Evolutionary conservation across 2,329 filamentous ascomycete genomes (phyloP).

Genomic region (Fusarium hostae): DNA sequence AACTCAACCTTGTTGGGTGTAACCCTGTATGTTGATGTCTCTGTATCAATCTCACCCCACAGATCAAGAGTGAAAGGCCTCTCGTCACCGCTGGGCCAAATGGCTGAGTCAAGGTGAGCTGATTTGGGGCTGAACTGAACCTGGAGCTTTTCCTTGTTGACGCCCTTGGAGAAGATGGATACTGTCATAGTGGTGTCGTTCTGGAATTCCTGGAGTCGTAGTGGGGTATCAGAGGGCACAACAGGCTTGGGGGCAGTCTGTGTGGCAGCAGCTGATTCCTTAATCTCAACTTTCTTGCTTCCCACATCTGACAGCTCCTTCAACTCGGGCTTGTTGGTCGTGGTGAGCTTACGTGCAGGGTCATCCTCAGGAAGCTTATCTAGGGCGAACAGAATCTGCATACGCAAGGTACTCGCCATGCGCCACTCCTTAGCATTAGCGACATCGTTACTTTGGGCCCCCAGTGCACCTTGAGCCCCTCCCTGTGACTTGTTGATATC

Average conservation of each 20-base stretch:
- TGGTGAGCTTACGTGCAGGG: conserved; percentile 58
- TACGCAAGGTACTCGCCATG: conserved; percentile 58
- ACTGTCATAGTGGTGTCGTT: conserved; percentile 50
- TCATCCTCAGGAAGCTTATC: conserved; percentile 58
- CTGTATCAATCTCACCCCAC: conserved; percentile 71
- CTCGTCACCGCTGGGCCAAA: conserved; percentile 62
- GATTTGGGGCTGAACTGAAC: conserved; percentile 48
- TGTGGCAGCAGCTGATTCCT: background rate
- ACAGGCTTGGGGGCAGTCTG: conserved; percentile 23
- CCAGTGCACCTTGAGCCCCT: background rate
- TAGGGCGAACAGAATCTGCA: conserved; percentile 60
- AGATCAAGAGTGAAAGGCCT: conserved; percentile 73
- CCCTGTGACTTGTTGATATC: conserved; percentile 42
- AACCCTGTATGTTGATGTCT: conserved; percentile 70
- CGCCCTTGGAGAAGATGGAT: conserved; percentile 57
- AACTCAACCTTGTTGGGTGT: conserved; percentile 85
- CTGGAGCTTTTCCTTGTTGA: conserved; percentile 54
- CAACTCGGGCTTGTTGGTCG: conserved; percentile 46
- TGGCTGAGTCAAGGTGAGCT: conserved; percentile 45
- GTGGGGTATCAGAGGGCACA: conserved; percentile 38
- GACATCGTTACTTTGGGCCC: background rate
- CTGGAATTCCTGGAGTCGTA: conserved; percentile 52
- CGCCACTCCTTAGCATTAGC: conserved; percentile 48
- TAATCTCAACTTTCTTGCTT: conserved; percentile 2
- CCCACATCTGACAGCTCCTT: conserved; percentile 44